Conservation (phyloP, 805 yeast genomes). For the Lachancea nothofagi region DNA sequence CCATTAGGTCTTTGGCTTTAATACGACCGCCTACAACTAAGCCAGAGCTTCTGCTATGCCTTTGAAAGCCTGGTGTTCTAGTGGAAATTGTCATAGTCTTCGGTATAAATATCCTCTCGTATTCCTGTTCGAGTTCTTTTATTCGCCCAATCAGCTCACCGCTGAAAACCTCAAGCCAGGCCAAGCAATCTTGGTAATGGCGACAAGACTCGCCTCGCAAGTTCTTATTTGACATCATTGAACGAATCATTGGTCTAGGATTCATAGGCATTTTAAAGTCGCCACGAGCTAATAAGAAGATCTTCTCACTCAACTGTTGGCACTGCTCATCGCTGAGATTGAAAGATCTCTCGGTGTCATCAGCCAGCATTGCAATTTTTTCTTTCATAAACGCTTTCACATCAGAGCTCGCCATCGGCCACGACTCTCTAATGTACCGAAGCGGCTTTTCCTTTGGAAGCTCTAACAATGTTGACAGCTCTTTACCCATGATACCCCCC, state of each 20-base stretch:
- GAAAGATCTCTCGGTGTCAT: conserved; percentile 8
- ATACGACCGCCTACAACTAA: conserved; percentile 13
- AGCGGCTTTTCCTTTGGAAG: conserved; percentile 47
- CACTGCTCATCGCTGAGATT: conserved; percentile 38
- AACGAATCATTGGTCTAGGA: conserved; percentile 58
- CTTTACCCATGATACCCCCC: conserved; percentile 84
- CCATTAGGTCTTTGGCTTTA: conserved; percentile 26
- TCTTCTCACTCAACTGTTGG: conserved; percentile 43
- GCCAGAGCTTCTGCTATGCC: conserved; percentile 22
- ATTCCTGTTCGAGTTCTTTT: conserved; percentile 65
- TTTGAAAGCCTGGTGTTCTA: conserved; percentile 23
- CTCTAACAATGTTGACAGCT: conserved; percentile 44
- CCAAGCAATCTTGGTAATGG: conserved; percentile 49
- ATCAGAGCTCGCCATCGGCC: conserved; percentile 37
- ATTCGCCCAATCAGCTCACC: conserved; percentile 72
- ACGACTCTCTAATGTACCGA: conserved; percentile 46
- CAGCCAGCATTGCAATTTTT: conserved; percentile 9
- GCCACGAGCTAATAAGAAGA: conserved; percentile 66
- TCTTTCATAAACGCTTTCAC: conserved; percentile 18
- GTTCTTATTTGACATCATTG: conserved; percentile 87
- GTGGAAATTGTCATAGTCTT: conserved; percentile 41
- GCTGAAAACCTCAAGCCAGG: conserved; percentile 79
- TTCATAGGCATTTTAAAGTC: conserved; percentile 47
- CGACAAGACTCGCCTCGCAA: conserved; percentile 54
- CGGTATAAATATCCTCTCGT: conserved; percentile 37